Base-by-base conservation (phyloP, 768 basidiomycete species). In the Mycena indigotica region DNA sequence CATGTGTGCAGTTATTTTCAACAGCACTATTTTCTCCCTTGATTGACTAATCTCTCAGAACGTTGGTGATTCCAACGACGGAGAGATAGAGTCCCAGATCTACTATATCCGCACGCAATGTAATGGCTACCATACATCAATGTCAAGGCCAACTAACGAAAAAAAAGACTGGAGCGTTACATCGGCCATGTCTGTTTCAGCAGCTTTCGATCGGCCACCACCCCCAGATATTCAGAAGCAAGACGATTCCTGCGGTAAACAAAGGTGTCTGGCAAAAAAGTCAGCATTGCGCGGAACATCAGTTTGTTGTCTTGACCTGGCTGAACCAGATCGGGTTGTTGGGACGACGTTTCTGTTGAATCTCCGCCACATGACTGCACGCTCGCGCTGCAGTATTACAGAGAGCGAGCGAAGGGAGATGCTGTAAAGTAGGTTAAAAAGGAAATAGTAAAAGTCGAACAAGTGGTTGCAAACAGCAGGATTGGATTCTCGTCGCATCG, bases 341-440 rank as follows among this genome's bases (percentile, higher is more conserved):
- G 0, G 63, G 62, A 0, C 66, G 38, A 15, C 73, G 66, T 28
- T 50, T 65, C 28, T 76, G 74, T 35, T 76, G 74, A 12, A 73
- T 70, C 55, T 85, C 84, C 45, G 84, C 67, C 23, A 89, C 75
- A 44, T 84, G 84, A 21, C 76, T 76, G 44, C 77, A 81, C 0
- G 84, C 84, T 6, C 87, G 76, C 1, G 87, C 84, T 4, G 87
- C 78, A 38, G 85, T 88, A 38, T 82, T 80, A 69, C 86, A 87
- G 56, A 88, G 87, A 0, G 85, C 83, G 3, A 88, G 76, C 0
- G 85, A 87, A 1, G 87, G 84, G 62, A 85, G 80, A 3, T 38
- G 19, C 58, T 59, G 57, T 2, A 24, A 26, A 13, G 6, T 10
- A n/a, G n/a, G 8, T 48, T 26, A 48, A 26, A 6, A 24, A 24